Percentiles rank a stretch among this genome's conserved stretches.
Conservation (phyloP, 306 rosid species). For the Cucumis cinereus region DNA sequence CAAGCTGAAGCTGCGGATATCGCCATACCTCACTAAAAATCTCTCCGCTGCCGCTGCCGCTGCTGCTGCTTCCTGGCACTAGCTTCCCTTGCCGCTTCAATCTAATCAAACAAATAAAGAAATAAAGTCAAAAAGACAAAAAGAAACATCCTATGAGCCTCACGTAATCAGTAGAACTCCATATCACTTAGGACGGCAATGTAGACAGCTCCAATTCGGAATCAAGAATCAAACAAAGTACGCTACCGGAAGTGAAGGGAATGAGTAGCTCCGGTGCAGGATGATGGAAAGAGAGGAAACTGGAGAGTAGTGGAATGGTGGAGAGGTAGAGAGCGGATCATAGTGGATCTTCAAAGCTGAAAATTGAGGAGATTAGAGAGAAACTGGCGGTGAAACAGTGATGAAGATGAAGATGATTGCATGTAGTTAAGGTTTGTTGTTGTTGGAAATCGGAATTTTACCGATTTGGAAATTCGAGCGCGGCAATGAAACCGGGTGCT, state of each 20-base stretch:
- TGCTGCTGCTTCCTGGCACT: constrained; percentile 25
- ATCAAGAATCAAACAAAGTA: constrained; percentile 5
- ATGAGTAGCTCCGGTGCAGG: constrained; percentile 26
- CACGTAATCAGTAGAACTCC: not conserved
- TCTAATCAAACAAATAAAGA: constrained; percentile 18
- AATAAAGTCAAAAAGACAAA: not conserved
- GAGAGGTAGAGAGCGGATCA: constrained; percentile 49
- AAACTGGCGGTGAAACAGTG: not conserved
- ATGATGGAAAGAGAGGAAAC: constrained; percentile 23
- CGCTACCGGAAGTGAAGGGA: constrained; percentile 34
- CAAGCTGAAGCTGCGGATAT: not conserved
- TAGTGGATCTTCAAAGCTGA: constrained; percentile 8
- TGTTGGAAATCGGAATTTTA: not conserved
- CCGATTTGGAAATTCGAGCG: not conserved
- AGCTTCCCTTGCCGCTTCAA: constrained; percentile 32
- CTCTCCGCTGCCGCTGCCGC: constrained; percentile 20
- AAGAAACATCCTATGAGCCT: not conserved
- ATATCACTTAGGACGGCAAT: not conserved
- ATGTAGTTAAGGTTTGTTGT: not conserved
- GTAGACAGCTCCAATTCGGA: not conserved
- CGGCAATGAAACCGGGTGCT: not conserved
- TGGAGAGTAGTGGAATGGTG: constrained; percentile 23
- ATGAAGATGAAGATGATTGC: not conserved
- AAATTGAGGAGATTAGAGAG: not conserved
- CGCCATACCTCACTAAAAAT: constrained; percentile 36